Evolutionary conservation across 345 rosid species (phyloP), one percentile per base, ranked within the genome.

Genomic region (Arabis alpina): DNA sequence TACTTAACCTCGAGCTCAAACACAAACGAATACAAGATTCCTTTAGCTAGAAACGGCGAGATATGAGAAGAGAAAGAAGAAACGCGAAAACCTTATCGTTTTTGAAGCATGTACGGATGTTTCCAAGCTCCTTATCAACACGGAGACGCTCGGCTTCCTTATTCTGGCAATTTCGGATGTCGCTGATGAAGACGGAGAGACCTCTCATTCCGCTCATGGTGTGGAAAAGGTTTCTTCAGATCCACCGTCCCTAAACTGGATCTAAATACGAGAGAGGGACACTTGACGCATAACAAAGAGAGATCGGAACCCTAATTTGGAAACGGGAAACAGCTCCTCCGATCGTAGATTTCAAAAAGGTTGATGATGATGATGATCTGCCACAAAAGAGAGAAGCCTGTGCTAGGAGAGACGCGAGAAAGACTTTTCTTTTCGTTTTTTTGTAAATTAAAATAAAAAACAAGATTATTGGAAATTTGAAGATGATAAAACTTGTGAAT

Each of bases 121-220:
- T 95, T 43, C 99, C 99, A 25, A 95, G 99, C 88, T 92, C 99
- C 80, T 95, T 95, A 80, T 95, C 99, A 61, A 95, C 96, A 60
- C 99, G 92, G 15, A 92, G 95, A 8, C 99, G 76, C 65, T 95
- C 99, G 59, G 87, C 90, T 66, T 95, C 99, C 78, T 95, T 95
- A 84, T 95, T 95, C 80, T 81, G 98, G 80, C 99, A 90, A 86
- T 92, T 95, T 13, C 99, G 92, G 61, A 95, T 64, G 74, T 95
- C 99, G 68, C 99, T 95, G 72, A 95, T 92, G 77, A 95, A 95
- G 2, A 95, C 90, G 8, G 99, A 95, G 43, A 95, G 97, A 0
- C 99, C 99, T 75, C 99, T 86, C 98, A 95, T 95, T 68, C 99
- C 99, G 8, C 88, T 77, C 74, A 91, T 77, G 48, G 54, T 34